These are phyloP conservation scores for Ulvella scutata DNA, from an alignment of 139 green algal genomes.

Conservation along the genomic window DNA sequence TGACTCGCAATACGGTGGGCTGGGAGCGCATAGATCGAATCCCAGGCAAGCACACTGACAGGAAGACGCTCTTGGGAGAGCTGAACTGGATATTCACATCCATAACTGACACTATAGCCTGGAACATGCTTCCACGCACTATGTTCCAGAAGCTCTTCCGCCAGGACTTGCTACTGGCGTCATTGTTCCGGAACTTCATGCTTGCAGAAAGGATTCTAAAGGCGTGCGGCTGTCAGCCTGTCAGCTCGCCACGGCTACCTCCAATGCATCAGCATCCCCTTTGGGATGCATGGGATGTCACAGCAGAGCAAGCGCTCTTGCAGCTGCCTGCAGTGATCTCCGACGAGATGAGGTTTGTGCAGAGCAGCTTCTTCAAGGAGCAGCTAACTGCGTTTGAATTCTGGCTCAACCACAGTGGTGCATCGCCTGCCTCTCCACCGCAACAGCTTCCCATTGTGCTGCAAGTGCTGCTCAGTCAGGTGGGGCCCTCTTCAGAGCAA, in stretches of 20 bases:
- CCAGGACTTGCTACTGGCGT: conserved; percentile 92
- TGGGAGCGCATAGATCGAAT: conserved; percentile 45
- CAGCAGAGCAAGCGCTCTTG: background rate
- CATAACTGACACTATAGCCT: conserved; percentile 99
- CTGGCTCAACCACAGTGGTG: conserved; percentile 75
- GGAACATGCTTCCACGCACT: conserved; percentile 86
- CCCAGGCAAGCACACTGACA: conserved; percentile 64
- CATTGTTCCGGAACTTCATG: conserved; percentile 96
- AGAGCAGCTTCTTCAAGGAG: conserved; percentile 89
- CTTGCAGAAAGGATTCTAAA: conserved; percentile 94
- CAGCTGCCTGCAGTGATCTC: conserved; percentile 61
- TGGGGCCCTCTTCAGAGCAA: too few relatives aligned
- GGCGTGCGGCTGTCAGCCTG: conserved; percentile 59
- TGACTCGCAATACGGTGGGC: background rate
- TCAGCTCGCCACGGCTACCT: conserved; percentile 75
- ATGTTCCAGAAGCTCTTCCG: conserved; percentile 97
- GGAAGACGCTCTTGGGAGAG: conserved; percentile 96
- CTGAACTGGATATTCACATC: conserved; percentile 99
- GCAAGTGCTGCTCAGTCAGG: conserved; percentile 91
- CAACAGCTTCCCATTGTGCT: conserved; percentile 99
- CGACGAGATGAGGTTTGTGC: conserved; percentile 87
- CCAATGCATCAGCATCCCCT: conserved; percentile 91
- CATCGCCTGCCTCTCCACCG: conserved; percentile 40
- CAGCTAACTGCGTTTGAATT: conserved; percentile 98
- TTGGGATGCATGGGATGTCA: conserved; percentile 70